A percentile compares a stretch with the other conserved stretches of the same genome.
phyloP scores from a whole-genome alignment of 2,329 filamentous ascomycete genomes.

The Penicillium sclerotiorum region DNA sequence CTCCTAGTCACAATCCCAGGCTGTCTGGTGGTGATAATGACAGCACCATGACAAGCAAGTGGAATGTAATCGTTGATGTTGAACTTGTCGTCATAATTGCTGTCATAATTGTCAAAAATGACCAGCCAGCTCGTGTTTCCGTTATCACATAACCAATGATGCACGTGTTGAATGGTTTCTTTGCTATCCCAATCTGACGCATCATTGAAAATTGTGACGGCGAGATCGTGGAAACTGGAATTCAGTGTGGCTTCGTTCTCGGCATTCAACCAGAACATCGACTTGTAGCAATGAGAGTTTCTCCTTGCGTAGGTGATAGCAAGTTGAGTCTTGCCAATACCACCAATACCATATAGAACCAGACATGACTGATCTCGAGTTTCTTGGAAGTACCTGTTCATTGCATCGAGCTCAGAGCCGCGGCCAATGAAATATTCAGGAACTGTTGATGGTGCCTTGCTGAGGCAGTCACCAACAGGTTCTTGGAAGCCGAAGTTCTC shows the following conservation, averaged over 20 bases:
- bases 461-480: not conserved
- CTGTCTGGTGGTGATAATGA: conserved; percentile 24
- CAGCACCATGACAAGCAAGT: conserved; percentile 14
- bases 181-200: not conserved
- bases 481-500: conserved; percentile 1
- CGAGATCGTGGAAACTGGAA: conserved; percentile 5
- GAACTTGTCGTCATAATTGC: conserved; percentile 14
- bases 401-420: not conserved
- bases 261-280: conserved; percentile 8
- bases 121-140: conserved; percentile 25
- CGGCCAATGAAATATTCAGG: conserved; percentile 7
- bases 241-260: not conserved
- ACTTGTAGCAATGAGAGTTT: not conserved
- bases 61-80: conserved; percentile 18
- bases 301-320: conserved; percentile 7
- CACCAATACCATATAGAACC: conserved; percentile 2
- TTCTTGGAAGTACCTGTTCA: not conserved
- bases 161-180: not conserved
- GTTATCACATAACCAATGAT: conserved; percentile 17
- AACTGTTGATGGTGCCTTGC: conserved; percentile 3
- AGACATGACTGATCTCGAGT: not conserved
- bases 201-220: conserved; percentile 3
- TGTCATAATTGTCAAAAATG: conserved; percentile 27
- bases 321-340: conserved; percentile 7
- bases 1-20: not conserved